Base-by-base conservation (phyloP, 495 filamentous ascomycete genomes). In the Friedmanniomyces endolithicus region DNA sequence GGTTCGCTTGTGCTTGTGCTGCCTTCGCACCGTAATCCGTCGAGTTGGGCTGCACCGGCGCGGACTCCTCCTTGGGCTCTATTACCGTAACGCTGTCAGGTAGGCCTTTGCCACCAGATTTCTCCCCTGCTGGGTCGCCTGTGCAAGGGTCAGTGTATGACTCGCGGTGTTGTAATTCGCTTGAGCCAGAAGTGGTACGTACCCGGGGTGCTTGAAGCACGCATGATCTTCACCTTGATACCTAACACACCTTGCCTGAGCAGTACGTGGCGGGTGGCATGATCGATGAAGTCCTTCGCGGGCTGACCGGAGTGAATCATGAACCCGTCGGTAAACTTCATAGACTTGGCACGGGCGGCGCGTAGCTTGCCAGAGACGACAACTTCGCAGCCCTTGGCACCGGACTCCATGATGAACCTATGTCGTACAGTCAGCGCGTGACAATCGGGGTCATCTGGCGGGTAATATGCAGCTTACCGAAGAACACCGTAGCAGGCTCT, bases 181-280 rank as follows among this genome's bases (percentile, higher is more conserved):
- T 31, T 31, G 9, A 3, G 27, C 27, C 27, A 31, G 27, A 9
- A 9, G 9, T 3, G 27, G 27, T 4, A 31, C 27, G 27, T 31
- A 31, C 27, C 27, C 12, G 55, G 55, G 0, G 59, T 53, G 17
- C 55, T 58, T 68, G 86, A 92, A 68, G 94, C 94, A 72, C 92
- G 92, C 92, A 98, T 98, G 78, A 98, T 98, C 89, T 98, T 98
- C 71, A 98, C 92, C 81, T 98, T 98, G 82, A 98, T 97, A 77
- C 92, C 92, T 56, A 98, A 81, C 62, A 98, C 92, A 84, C 92
- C 92, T 79, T 98, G 92, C 75, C 92, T 86, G 71, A 98, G 89
- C 56, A 98, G 89, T 63, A 98, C 92, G 86, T 98, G 92, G 65
- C 92, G 90, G 65, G 89, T 95, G 59, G 92, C 94, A 68, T 75